A percentile compares a stretch with the other conserved stretches of the same genome.
Evolutionary conservation across 2,329 filamentous ascomycete genomes (phyloP).

Genomic region (Ophioceras dolichostomum): DNA sequence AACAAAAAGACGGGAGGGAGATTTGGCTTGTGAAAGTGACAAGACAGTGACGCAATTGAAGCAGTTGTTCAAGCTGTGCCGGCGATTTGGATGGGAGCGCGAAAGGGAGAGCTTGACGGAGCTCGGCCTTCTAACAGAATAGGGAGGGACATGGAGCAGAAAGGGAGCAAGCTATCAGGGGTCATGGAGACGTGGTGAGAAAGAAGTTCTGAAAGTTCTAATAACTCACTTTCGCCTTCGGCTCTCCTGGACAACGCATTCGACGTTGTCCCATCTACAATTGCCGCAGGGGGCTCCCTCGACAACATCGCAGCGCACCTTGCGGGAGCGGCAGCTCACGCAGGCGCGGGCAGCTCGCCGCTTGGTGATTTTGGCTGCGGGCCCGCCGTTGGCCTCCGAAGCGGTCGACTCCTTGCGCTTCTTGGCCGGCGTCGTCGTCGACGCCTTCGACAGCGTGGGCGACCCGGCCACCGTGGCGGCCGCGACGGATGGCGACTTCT

Average conservation of each 20-base stretch:
- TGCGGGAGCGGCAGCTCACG: conserved; percentile 75
- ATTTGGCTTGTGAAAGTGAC: too few relatives aligned
- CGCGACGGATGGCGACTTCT: not conserved
- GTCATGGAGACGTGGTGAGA: too few relatives aligned
- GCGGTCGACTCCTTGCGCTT: conserved; percentile 5
- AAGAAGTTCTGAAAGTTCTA: too few relatives aligned
- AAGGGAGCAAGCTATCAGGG: too few relatives aligned
- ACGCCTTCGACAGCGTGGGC: conserved; percentile 4
- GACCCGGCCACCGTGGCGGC: not conserved
- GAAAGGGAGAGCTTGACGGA: too few relatives aligned
- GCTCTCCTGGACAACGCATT: conserved; percentile 68
- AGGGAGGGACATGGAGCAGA: too few relatives aligned
- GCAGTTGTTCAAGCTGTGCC: too few relatives aligned
- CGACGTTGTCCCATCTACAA: conserved; percentile 68
- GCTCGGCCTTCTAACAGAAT: too few relatives aligned
- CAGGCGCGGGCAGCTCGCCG: conserved; percentile 85
- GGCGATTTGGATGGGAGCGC: too few relatives aligned
- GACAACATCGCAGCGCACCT: conserved; percentile 89
- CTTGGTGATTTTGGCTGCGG: conserved; percentile 46
- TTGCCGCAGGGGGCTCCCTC: conserved; percentile 82
- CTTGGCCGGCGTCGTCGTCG: conserved; percentile 1
- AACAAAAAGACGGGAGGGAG: too few relatives aligned
- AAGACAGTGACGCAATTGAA: too few relatives aligned
- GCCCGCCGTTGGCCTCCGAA: conserved; percentile 17
- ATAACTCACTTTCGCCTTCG: conserved; percentile 69